Evolutionary conservation across 208 protist genomes (phyloP).

Genomic region (Trichomonas tenax): DNA sequence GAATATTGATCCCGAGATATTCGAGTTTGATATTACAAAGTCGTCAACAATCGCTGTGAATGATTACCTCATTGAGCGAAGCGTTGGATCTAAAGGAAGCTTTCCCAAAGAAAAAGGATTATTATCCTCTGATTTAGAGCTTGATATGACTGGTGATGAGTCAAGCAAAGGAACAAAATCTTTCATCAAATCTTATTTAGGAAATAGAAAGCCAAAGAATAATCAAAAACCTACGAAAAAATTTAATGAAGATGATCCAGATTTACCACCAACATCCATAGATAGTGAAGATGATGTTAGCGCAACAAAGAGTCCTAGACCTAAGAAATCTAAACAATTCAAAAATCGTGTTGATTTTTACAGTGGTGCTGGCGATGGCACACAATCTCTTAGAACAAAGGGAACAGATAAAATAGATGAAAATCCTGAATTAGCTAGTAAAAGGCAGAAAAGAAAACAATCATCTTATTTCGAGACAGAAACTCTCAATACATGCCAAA

Average conservation of each 20-base stretch:
- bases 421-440: too few species aligned
- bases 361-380: not conserved
- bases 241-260: not conserved
- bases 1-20: not conserved
- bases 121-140: not conserved
- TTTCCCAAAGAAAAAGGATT: not conserved
- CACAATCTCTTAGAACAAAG: not conserved
- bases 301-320: not conserved
- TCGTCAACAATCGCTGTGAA: not conserved
- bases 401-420: too few species aligned
- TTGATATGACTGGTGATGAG: not conserved
- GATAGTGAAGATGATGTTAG: not conserved
- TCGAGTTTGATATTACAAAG: not conserved
- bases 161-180: not conserved
- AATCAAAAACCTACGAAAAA: not conserved
- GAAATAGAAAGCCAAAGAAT: not conserved
- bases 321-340: not conserved
- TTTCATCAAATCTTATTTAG: not conserved
- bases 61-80: not conserved
- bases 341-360: not conserved
- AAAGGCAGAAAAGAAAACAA: too few species aligned
- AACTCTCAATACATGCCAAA: too few species aligned
- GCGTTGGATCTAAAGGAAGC: not conserved
- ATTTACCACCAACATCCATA: not conserved
- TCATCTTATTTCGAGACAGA: too few species aligned